Evolutionary conservation across 2,329 filamentous ascomycete genomes (phyloP), one percentile per base, ranked within the genome.

Genomic region (Dactylellina haptotyla): DNA sequence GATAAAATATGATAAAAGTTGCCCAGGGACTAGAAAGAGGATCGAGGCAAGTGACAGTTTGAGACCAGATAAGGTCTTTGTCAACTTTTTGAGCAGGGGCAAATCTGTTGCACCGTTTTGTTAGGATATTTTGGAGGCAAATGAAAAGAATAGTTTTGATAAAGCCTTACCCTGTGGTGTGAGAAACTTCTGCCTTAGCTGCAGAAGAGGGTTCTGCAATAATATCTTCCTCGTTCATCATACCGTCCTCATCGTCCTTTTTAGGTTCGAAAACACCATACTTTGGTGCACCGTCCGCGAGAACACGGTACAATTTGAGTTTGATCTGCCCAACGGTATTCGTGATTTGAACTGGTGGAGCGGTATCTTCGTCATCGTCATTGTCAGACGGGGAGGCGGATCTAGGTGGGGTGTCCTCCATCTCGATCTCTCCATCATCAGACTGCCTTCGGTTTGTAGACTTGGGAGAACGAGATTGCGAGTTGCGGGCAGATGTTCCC

Each of bases 21-120:
- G 95, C 95, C 82, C 97, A 99, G 2, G 96, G 95, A 82, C 94
- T 95, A 75, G 98, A 94, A 18, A 93, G 93, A 0, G 93, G 92
- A 80, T 99, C 95, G 75, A 98, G 96, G 16, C 94, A 95, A 6
- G 95, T 98, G n/a, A 99, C 95, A 0, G 95, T 99, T 82, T 99
- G 95, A 1, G 95, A 99, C 79, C 93, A 98, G 79, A 99, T 99
- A 1, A 92, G 93, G 83, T 97, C 77, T 59, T 76, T 77, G 59
- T 96, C 59, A 97, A 85, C 1, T 92, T 90, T 85, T 97, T 98
- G 12, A 93, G 94, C 82, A 97, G 70, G 70, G 1, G 70, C 70
- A 56, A 72, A 72, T 16, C 67, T 72, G 41, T 61, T 37, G 4
- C 14, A 46, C 8, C 18, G 28, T 46, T 58, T 16, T 45, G 9